phyloP scores from a whole-genome alignment of 1,284 basidiomycete genomes.

The Stereum hirsutum region DNA sequence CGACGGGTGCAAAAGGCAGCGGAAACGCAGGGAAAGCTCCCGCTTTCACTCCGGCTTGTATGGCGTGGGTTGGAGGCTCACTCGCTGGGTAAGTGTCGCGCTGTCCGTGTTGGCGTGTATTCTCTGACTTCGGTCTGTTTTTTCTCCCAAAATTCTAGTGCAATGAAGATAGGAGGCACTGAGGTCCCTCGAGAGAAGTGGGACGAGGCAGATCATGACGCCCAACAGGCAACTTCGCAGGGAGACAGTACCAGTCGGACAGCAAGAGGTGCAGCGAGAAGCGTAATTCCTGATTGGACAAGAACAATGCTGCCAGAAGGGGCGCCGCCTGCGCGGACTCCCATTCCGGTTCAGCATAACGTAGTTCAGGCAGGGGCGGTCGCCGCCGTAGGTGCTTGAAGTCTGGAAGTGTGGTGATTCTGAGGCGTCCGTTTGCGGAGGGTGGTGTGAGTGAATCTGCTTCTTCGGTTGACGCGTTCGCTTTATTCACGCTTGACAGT shows the following conservation, averaged over 20 bases:
- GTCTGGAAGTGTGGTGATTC: neutral
- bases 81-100: conserved; percentile 66
- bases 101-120: conserved; percentile 1
- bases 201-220: conserved; percentile 57
- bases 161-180: conserved; percentile 76
- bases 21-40: conserved; percentile 75
- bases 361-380: conserved; percentile 6
- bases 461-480: no score
- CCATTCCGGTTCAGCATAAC: conserved; percentile 8
- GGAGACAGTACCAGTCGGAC: conserved; percentile 1
- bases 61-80: conserved; percentile 92
- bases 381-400: conserved; percentile 15
- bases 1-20: conserved; percentile 18
- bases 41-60: conserved; percentile 69
- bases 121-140: neutral
- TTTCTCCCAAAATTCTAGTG: conserved; percentile 24
- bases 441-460: neutral
- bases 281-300: conserved; percentile 75
- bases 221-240: conserved; percentile 23
- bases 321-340: conserved; percentile 43
- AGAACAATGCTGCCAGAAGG: conserved; percentile 48
- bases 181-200: conserved; percentile 79
- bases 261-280: conserved; percentile 17
- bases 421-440: neutral
- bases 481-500: no score